Base-by-base conservation (phyloP, 441 rosid species). In the Pelargonium exstipulatum region DNA sequence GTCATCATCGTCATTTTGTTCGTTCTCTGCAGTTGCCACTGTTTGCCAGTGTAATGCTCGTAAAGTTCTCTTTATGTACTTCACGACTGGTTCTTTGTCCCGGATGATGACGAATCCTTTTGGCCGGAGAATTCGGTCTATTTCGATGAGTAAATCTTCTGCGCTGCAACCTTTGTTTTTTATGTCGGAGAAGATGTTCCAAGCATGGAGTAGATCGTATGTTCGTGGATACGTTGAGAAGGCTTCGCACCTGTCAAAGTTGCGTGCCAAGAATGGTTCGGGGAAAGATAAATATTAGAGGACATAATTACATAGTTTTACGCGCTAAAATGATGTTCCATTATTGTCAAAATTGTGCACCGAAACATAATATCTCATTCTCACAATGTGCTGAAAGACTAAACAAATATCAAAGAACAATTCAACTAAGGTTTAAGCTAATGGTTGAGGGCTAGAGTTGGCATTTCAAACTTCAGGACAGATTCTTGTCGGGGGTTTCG, bases 51-150 rank as follows among this genome's bases (percentile, higher is more conserved):
- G 98, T 77, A 95, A 73, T 65, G 96, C 98, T 51, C 72, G 58
- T 43, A 89, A 9, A 72, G 88, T 87, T 82, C 83, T 90, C 88
- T 84, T 90, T 67, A 92, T 62, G 13, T 77, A 86, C 65, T 86
- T 97, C 9, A 90, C 79, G 66, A 84, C 82, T 0, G 86, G 65
- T 77, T 76, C 81, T 63, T 87, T 90, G 85, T 95, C 98, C 45
- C 87, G 80, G 73, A 95, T 72, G 79, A 95, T 85, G 53, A 87
- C 14, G 67, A 92, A 89, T 48, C 99, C 98, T 0, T 80, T 89
- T 0, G 99, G 99, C 80, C 99, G 85, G 64, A 95, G 90, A 49
- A 95, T 85, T 63, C 99, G 87, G 80, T 95, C 99, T 91, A 95
- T 88, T 86, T 95, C 99, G 0, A 90, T 66, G 22, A 95, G 77